Percentiles rank a stretch among this genome's conserved stretches.
These are phyloP conservation scores for Psilocybe cubensis DNA, from an alignment of 768 basidiomycete species.

Conservation along the genomic window DNA sequence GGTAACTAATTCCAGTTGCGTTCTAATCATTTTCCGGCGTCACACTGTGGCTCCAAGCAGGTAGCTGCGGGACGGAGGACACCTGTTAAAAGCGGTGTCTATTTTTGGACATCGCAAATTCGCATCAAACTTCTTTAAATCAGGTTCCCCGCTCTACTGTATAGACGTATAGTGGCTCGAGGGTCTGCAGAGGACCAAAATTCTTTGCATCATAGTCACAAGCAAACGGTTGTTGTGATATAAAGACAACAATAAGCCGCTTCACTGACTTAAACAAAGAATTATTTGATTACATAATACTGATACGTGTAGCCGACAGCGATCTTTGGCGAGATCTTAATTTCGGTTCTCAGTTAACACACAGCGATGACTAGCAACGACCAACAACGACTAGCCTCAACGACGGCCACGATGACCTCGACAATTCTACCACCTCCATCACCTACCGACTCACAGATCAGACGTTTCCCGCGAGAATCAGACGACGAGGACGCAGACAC, in stretches of 20 bases:
- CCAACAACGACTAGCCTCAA: background rate
- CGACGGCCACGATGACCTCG: conserved; percentile 19
- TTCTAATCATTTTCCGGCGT: background rate
- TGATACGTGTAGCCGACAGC: background rate
- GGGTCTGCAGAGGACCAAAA: too few relatives aligned
- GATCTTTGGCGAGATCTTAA: background rate
- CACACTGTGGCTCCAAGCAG: conserved; percentile 10
- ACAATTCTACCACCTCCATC: conserved; percentile 35
- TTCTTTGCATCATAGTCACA: too few relatives aligned
- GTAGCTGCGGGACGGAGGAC: conserved; percentile 20
- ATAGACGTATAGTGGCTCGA: too few relatives aligned
- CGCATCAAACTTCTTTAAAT: background rate
- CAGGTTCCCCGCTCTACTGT: background rate
- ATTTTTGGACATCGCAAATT: conserved; percentile 2
- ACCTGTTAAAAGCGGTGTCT: conserved; percentile 18
- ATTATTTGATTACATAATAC: conserved; percentile 3
- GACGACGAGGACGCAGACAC: conserved; percentile 69
- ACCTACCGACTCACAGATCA: conserved; percentile 31
- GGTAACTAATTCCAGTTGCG: conserved; percentile 2
- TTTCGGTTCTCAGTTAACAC: background rate
- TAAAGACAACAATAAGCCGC: too few relatives aligned
- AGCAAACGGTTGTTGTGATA: too few relatives aligned
- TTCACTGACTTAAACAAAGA: too few relatives aligned
- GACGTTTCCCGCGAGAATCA: conserved; percentile 33
- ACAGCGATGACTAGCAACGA: conserved; percentile 3